Evolutionary conservation across 257 asterid species (phyloP), one percentile per base, ranked within the genome.

Genomic region (Solanum megistacrolobum): DNA sequence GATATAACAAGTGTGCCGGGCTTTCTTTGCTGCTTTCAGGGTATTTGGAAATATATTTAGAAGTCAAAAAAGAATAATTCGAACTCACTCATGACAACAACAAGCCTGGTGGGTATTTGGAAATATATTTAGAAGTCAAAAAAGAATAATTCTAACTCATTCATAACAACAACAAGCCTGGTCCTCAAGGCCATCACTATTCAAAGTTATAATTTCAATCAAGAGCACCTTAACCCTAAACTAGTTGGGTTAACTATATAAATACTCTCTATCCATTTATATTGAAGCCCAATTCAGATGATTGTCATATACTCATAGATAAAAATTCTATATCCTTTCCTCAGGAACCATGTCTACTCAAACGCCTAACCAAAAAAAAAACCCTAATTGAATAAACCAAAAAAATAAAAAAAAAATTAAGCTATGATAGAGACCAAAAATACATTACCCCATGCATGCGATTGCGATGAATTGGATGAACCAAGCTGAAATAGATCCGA

Each of bases 361-460:
- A 79, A 79, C 13, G 16, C 68, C 6, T 48, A 18, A 43, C 7
- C 8, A 52, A 2, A 5, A 23, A 12, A 41, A 75, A 12, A 1
- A 1, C 14, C 39, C 85, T 79, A 43, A 79, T 43, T 79, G 14
- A 29, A 38, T 32, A n/a, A 38, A 25, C 75, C 29, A 52, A 65
- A 72, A 65, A 72, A 3, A 41, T 3, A 3, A 2, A 62, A 60
- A 32, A 55, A 12, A 29, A 46, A 3, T 3, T 4, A 25, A 8
- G 60, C 60, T 6, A 9, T 29, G 6, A 82, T 82, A 13, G 18
- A 48, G 41, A 31, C 66, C 41, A 48, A 82, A 41, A 79, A 78
- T 6, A 21, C 75, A 85, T 88, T 93, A 96, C 99, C 98, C 99
- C 98, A 95, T 95, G 91, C 93, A 91, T 87, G 93, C 95, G 86